Conservation (phyloP, 495 filamentous ascomycete species). For the Podospora pseudoanserina region DNA sequence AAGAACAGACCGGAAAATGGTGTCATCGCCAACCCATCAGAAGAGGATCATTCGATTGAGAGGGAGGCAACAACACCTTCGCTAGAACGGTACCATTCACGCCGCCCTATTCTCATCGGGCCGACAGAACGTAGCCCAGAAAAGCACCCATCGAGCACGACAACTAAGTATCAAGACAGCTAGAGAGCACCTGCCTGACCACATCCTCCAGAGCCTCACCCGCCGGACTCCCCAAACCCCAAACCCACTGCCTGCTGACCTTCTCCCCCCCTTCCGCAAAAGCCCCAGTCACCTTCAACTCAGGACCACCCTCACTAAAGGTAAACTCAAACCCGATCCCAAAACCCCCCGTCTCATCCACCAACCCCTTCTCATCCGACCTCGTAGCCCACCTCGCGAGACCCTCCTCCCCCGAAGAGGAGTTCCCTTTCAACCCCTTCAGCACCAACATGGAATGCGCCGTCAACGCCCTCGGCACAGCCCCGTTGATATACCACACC, state of each 20-base stretch:
- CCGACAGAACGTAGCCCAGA: too few species aligned
- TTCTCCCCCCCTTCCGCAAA: conserved; percentile 9
- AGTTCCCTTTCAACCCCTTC: not conserved
- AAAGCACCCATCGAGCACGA: too few species aligned
- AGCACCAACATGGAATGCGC: conserved; percentile 15
- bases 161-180: not conserved
- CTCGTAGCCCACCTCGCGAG: conserved; percentile 15
- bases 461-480: conserved; percentile 28
- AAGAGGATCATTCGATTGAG: too few species aligned
- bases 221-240: not conserved
- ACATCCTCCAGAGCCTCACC: conserved; percentile 9
- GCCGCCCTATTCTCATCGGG: too few species aligned
- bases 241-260: not conserved
- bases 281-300: conserved; percentile 17
- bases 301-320: not conserved
- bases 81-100: too few species aligned
- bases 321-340: conserved; percentile 24
- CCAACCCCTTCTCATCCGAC: conserved; percentile 15
- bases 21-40: too few species aligned
- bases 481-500: conserved; percentile 24
- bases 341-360: conserved; percentile 20
- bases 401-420: not conserved
- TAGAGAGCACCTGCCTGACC: conserved; percentile 14
- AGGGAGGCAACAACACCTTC: too few species aligned
- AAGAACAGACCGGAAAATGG: too few species aligned